These are phyloP conservation scores for Glomus cerebriforme DNA, from an alignment of 192 early-diverging fungal genomes.

Conservation along the genomic window DNA sequence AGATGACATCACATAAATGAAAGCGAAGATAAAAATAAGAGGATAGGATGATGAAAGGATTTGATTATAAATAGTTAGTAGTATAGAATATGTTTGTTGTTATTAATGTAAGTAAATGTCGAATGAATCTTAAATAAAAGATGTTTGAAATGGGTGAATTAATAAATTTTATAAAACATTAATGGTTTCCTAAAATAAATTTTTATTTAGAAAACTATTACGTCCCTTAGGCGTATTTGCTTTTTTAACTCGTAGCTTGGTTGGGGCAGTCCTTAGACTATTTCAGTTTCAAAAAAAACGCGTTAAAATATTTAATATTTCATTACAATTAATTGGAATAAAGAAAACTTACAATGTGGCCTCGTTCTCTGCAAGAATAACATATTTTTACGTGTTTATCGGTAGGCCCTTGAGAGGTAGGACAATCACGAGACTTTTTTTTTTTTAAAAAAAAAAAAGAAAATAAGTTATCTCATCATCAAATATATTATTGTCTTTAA, in stretches of 20 bases:
- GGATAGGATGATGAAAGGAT: background rate
- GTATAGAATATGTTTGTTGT: background rate
- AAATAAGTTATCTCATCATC: background rate
- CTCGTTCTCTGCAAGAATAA: slow-evolving; percentile 45
- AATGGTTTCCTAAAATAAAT: background rate
- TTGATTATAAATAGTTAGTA: background rate
- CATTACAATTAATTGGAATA: background rate
- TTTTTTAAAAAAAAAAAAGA: background rate
- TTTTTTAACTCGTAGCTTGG: background rate
- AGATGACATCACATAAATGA: too few species aligned
- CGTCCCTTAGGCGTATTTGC: background rate
- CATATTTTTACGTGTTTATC: slow-evolving; percentile 44
- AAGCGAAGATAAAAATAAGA: background rate
- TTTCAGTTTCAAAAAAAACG: background rate
- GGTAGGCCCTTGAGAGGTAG: slow-evolving; percentile 28
- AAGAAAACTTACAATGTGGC: slow-evolving; percentile 40
- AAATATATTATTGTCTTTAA: background rate
- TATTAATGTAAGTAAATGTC: background rate
- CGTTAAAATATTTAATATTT: too few species aligned
- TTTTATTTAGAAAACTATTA: too few species aligned
- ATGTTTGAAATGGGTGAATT: background rate
- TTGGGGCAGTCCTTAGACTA: slow-evolving; percentile 28
- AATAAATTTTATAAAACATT: background rate
- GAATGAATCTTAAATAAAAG: background rate
- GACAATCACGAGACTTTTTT: slow-evolving; percentile 46